Percentiles rank a stretch among this genome's conserved stretches.
phyloP scores from a whole-genome alignment of 202 grass and related monocot genomes.

The Hordeum pubiflorum region DNA sequence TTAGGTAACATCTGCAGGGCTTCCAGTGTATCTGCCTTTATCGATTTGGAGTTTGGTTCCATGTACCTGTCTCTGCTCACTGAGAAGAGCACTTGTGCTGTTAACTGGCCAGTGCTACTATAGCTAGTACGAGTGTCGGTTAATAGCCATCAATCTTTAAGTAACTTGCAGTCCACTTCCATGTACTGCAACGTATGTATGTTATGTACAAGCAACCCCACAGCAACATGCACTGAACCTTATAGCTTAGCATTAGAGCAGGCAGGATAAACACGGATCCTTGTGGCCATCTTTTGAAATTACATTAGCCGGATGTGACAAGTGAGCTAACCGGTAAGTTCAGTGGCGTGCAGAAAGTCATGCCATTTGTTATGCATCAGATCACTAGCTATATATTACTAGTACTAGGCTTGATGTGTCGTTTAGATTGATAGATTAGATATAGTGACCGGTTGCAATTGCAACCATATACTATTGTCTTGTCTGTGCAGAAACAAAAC shows the following conservation, averaged over 20 bases:
- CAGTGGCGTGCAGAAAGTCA: not conserved
- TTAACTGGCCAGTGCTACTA: not conserved
- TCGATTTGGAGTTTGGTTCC: slow-evolving; percentile 16
- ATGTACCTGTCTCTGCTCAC: slow-evolving; percentile 1
- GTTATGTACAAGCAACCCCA: not conserved
- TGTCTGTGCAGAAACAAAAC: not conserved
- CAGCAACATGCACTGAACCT: not conserved
- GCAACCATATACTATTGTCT: not conserved
- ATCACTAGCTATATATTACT: not conserved
- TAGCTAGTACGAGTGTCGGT: not conserved
- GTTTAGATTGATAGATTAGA: not conserved
- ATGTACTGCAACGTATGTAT: not conserved
- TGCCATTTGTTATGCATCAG: not conserved
- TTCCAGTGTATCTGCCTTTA: not conserved
- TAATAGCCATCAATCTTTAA: slow-evolving; percentile 6
- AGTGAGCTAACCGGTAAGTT: not conserved
- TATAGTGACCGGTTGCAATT: not conserved
- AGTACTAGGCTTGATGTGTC: not conserved
- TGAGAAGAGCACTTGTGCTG: slow-evolving; percentile 10
- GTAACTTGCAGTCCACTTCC: slow-evolving; percentile 34
- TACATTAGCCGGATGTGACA: not conserved
- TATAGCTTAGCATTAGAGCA: not conserved
- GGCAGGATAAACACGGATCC: not conserved
- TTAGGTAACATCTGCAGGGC: not conserved
- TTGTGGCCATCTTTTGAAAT: not conserved